Conservation (phyloP, 495 filamentous ascomycete species). For the Parathielavia hyrcaniae region DNA sequence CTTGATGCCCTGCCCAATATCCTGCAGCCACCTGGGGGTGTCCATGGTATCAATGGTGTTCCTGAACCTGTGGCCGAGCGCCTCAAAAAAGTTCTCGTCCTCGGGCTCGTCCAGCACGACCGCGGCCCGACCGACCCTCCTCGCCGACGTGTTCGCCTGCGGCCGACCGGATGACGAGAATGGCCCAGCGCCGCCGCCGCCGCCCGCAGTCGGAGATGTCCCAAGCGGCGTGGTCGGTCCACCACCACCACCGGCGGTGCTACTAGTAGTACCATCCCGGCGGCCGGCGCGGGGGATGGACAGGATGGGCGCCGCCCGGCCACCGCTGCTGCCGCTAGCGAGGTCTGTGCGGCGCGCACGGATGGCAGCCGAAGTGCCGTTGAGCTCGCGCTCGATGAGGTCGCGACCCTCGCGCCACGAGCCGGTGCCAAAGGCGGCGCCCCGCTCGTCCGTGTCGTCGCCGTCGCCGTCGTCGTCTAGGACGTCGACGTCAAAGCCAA, state of each 20-base stretch:
- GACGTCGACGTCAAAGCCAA: slow-evolving; percentile 71
- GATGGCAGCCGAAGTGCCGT: slow-evolving; percentile 46
- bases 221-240: slow-evolving; percentile 38
- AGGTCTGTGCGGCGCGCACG: slow-evolving; percentile 34
- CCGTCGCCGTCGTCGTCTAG: slow-evolving; percentile 73
- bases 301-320: slow-evolving; percentile 36
- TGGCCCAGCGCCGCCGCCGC: neutral
- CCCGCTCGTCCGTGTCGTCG: slow-evolving; percentile 45
- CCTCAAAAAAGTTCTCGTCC: slow-evolving; percentile 75
- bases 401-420: slow-evolving; percentile 92
- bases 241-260: slow-evolving; percentile 7
- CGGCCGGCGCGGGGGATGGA: slow-evolving; percentile 24
- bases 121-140: slow-evolving; percentile 27
- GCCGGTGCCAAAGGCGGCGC: slow-evolving; percentile 63
- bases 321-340: slow-evolving; percentile 17
- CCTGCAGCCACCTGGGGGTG: slow-evolving; percentile 71
- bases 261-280: slow-evolving; percentile 21
- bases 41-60: slow-evolving; percentile 88
- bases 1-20: slow-evolving; percentile 57
- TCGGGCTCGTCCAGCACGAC: slow-evolving; percentile 46
- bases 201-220: slow-evolving; percentile 35
- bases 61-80: slow-evolving; percentile 73
- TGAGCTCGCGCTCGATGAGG: slow-evolving; percentile 82
- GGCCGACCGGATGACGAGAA: slow-evolving; percentile 17
- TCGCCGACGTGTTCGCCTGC: slow-evolving; percentile 31